Percentiles rank a stretch among this genome's conserved stretches.
phyloP scores from a whole-genome alignment of 768 basidiomycete genomes.

The Boletus sensibilis region DNA sequence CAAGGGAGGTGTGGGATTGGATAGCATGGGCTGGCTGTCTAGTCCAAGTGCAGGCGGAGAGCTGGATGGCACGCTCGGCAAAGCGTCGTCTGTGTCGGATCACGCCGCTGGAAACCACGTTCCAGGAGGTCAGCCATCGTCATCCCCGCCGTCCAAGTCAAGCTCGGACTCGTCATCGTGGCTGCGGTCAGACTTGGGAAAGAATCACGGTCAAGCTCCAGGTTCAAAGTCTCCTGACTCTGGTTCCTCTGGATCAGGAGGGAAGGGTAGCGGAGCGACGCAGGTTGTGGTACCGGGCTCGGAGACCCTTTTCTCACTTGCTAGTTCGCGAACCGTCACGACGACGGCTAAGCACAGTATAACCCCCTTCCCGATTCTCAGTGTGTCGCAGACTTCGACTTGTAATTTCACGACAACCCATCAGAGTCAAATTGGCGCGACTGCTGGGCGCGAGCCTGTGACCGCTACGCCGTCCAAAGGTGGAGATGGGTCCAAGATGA shows the following conservation, averaged over 20 bases:
- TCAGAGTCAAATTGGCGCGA: neutral
- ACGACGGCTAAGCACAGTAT: neutral
- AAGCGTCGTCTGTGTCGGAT: conserved; percentile 3
- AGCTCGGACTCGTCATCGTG: neutral
- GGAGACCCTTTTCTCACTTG: neutral
- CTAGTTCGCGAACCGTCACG: neutral
- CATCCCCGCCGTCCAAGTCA: conserved; percentile 4
- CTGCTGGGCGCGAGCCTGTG: neutral
- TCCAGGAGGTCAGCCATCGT: neutral
- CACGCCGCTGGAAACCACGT: conserved; percentile 1
- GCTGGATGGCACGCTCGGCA: conserved; percentile 1
- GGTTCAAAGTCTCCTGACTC: neutral
- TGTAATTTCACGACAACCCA: neutral
- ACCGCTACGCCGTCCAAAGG: neutral
- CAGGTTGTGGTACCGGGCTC: neutral
- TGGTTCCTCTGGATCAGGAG: neutral
- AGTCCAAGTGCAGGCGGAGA: conserved; percentile 6
- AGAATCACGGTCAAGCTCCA: neutral
- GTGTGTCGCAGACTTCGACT: neutral
- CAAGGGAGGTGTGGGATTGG: conserved; percentile 6
- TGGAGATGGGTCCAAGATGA: conserved; percentile 8
- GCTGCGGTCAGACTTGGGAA: conserved; percentile 1
- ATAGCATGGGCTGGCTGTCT: conserved; percentile 18
- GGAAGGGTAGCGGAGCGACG: neutral
- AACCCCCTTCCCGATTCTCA: conserved; percentile 25